Base-by-base conservation (phyloP, 1,284 basidiomycete species). In the Blastosporella zonata region DNA sequence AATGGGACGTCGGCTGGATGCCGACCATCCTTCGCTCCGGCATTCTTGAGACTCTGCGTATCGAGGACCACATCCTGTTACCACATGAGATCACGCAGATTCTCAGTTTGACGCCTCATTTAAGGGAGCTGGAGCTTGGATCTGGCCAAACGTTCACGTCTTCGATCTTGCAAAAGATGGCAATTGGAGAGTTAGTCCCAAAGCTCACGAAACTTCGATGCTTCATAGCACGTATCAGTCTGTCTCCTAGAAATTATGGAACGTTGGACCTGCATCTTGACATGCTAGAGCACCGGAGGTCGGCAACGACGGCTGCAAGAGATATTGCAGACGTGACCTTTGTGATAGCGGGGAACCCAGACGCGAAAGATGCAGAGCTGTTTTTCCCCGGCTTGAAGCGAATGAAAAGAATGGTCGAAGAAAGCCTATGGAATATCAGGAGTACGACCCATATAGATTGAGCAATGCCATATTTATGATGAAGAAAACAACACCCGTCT, bases 241-340 rank as follows among this genome's bases (percentile, higher is more conserved):
- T 29, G 9, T 38, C 35, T 28, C n/a, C n/a, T n/a, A n/a, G n/a
- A n/a, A 39, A 46, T 2, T 37, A 35, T n/a, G 36, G 36, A 8
- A 33, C 42, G 3, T 27, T 49, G 15, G 43, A 49, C n/a, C 37
- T 40, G 17, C 48, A 49, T 31, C 29, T 49, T 7, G 37, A 44
- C 13, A 49, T 49, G 48, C 43, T 44, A 9, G 29, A 42, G 28
- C 27, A 37, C 6, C 17, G 44, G 7, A 51, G 23, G 22, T 15
- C n/a, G 36, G 43, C 13, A 17, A 34, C 12, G 10, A 39, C n/a
- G 8, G 15, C 42, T 34, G 42, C 27, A 3, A 36, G 33, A 3
- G 44, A 47, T 28, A 43, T 51, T 9, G 25, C 2, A 20, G 6
- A 42, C 6, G 44, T 47, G 20, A 36, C 23, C 6, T 51, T 51